Base-by-base conservation (phyloP, 805 yeast species). In the Cyberlindnera sargentensis region DNA sequence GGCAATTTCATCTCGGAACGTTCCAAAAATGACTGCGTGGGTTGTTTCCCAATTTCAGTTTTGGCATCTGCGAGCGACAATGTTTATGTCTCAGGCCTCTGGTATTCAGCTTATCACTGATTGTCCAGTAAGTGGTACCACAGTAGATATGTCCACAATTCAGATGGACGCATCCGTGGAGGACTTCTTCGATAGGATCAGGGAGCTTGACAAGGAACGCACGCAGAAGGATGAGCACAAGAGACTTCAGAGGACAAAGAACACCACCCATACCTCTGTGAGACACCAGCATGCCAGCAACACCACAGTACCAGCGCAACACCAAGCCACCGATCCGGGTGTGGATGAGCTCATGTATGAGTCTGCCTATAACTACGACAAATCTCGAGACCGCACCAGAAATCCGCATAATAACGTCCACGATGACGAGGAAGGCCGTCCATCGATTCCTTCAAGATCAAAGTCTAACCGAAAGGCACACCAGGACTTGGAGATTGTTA, bases 341-440 rank as follows among this genome's bases (percentile, higher is more conserved):
- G 60, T 70, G 43, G 65, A 63, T 48, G 64, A 67, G 5, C 68
- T 83, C 52, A 72, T 80, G 66, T 71, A 70, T 44, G 90, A 84
- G 61, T 61, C 68, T 40, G 73, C 82, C 4, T 84, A 91, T 64
- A 80, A 78, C 50, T 55, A 61, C 6, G 66, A 67, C 8, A 62
- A 66, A 30, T 89, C 68, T 3, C 36, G 41, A 25, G 47, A 36
- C 34, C 31, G 39, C n/a, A 39, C 37, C 25, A 30, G 34, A 23
- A 23, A 20, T 36, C 4, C 15, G 9, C 8, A 28, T 8, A 23
- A 4, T 24, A n/a, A 9, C 10, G 33, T 5, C 15, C 11, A 31
- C 15, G 33, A 31, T 10, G 33, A 23, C 8, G 28, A 31, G 40
- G 15, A 29, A 20, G 34, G 2, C 25, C 39, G 25, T 11, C 39